Percentiles rank a stretch among this genome's conserved stretches.
These are phyloP conservation scores for Ulota crispa DNA, from an alignment of 225 moss, liverwort and hornwort species.

Conservation along the genomic window DNA sequence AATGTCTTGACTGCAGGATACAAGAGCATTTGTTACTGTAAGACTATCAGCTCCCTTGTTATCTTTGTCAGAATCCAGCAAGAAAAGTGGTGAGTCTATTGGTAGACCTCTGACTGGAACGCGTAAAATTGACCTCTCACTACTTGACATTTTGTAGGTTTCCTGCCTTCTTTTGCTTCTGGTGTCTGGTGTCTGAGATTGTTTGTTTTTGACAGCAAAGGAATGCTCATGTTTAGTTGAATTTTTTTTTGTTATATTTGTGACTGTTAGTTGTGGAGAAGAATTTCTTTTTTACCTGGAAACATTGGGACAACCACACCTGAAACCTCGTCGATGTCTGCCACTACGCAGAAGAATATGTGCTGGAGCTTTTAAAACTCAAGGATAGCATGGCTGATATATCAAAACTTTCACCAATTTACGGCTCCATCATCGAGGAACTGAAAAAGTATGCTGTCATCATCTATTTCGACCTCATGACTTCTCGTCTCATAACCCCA, in stretches of 20 bases:
- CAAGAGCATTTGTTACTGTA: conserved; percentile 33
- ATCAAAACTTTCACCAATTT: conserved; percentile 33
- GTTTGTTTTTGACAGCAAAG: not conserved
- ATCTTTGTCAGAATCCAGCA: conserved; percentile 17
- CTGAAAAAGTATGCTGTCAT: conserved; percentile 32
- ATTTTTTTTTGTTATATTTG: not conserved
- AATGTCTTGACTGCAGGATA: conserved; percentile 36
- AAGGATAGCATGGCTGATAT: conserved; percentile 34
- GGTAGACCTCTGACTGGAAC: not conserved
- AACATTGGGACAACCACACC: not conserved
- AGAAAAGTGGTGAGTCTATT: conserved; percentile 35
- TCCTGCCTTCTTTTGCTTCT: not conserved
- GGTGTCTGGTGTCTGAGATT: not conserved
- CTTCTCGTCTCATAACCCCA: not conserved
- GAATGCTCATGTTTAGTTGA: not conserved
- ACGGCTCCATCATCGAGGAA: conserved; percentile 29
- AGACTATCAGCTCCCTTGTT: conserved; percentile 22
- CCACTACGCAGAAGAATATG: conserved; percentile 41
- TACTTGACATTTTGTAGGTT: conserved; percentile 1
- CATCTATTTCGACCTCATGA: not conserved
- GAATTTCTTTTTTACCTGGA: not conserved
- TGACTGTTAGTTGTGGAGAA: not conserved
- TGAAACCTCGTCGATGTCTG: conserved; percentile 2
- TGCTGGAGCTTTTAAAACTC: conserved; percentile 42
- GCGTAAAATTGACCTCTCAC: not conserved